Conservation (phyloP, 371 early-diverging fungal genomes). For the Apophysomyces elegans region DNA sequence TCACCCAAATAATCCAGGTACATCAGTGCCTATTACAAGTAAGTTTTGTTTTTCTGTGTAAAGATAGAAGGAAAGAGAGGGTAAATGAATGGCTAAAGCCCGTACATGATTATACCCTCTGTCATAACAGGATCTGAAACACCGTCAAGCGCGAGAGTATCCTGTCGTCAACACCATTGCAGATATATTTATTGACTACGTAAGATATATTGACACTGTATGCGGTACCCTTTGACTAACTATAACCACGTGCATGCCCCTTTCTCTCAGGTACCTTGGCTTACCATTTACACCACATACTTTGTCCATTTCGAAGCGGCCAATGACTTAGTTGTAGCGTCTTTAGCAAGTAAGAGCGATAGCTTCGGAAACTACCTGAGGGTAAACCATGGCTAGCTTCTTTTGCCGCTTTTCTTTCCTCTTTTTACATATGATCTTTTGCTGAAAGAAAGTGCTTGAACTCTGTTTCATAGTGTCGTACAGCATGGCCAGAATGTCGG, state of each 20-base stretch:
- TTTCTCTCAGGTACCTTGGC: conserved; percentile 13
- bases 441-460: no score
- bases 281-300: conserved; percentile 28
- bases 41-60: background rate
- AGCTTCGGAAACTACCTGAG: conserved; percentile 34
- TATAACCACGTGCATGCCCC: background rate
- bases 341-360: conserved; percentile 25
- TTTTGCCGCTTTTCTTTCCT: background rate
- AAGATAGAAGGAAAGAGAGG: no score
- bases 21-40: conserved; percentile 44
- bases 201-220: conserved; percentile 6
- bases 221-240: no score
- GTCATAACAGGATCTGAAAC: conserved; percentile 23
- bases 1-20: conserved; percentile 51
- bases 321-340: conserved; percentile 28
- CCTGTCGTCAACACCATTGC: conserved; percentile 33
- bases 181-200: conserved; percentile 34
- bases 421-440: background rate
- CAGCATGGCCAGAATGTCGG: conserved; percentile 35
- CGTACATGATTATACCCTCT: no score
- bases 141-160: conserved; percentile 25
- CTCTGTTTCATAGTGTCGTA: conserved; percentile 27
- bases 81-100: no score
- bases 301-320: conserved; percentile 46
- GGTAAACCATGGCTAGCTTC: conserved; percentile 19